Evolutionary conservation across 345 rosid species (phyloP), one percentile per base, ranked within the genome.

Genomic region (Euphorbia tirucalli): DNA sequence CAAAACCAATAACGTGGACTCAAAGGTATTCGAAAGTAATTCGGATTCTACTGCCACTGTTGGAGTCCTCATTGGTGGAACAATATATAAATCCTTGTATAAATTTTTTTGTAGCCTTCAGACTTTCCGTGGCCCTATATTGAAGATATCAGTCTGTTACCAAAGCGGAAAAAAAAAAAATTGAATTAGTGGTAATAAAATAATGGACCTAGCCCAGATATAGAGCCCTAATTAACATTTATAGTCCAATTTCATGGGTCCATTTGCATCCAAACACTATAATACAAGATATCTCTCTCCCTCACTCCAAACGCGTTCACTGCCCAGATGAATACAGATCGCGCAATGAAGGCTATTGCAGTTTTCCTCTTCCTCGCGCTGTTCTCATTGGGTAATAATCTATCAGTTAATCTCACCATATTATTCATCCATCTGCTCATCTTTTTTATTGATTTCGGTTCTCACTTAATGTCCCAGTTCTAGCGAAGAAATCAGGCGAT

Each of bases 401-500:
- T 27, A 25, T 50, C 43, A 65, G 1, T 59, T 54, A 9, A 28
- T 41, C 35, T 66, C 44, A 24, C 22, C 32, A 8, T 16, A 37
- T 11, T 43, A 5, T 75, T 48, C 5, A 2, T 57, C 46, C 69
- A 73, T 80, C 77, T 64, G 59, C 56, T 57, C 25, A 22, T 13
- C 25, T 22, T 24, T 31, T 28, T 18, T 25, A 68, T 4, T 41
- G 22, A 15, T 46, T 31, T 62, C 9, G 31, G 49, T 49, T 14
- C 28, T 35, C 27, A 50, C 0, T 56, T 35, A 39, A 61, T 58
- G 61, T 55, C 49, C 49, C 82, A 93, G 98, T 77, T 48, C 61
- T 75, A 63, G 93, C 89, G 41, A 91, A 86, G 85, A 88, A 83
- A 28, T 88, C 92, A 3, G 87, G 78, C 54, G 97, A 91, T 74